Evolutionary conservation across 1,284 basidiomycete species (phyloP).

Genomic region (Ceratobasidium sp.): DNA sequence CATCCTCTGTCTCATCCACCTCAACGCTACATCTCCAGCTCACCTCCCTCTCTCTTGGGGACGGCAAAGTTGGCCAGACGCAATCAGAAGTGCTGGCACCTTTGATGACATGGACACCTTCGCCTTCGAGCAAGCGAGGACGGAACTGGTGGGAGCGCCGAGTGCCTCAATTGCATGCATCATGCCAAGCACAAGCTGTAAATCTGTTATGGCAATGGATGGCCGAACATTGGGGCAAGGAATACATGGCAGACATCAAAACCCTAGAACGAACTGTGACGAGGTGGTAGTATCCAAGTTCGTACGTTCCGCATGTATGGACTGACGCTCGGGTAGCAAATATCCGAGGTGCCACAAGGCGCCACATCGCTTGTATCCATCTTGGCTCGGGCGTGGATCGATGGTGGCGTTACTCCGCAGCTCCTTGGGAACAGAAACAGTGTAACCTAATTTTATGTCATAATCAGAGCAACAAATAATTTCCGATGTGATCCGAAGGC

Average conservation of each 20-base stretch:
- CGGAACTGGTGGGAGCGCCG: slow-evolving; percentile 23
- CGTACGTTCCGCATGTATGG: neutral
- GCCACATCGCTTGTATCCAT: neutral
- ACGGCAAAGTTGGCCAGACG: neutral
- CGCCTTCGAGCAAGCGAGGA: slow-evolving; percentile 24
- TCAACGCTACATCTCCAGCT: neutral
- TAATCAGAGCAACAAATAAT: no score
- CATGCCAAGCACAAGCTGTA: slow-evolving; percentile 5
- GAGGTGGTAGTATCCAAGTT: neutral
- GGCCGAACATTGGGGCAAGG: slow-evolving; percentile 16
- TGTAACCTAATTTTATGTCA: no score
- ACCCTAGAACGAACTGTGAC: slow-evolving; percentile 9
- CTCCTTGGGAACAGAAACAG: neutral
- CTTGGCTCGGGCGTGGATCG: neutral
- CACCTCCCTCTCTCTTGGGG: neutral
- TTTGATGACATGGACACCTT: slow-evolving; percentile 8
- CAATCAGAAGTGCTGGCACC: neutral
- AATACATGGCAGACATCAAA: neutral
- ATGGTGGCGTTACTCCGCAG: neutral
- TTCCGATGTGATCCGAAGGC: no score
- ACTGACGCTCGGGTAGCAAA: neutral
- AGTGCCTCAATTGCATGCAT: neutral
- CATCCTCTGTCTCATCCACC: neutral
- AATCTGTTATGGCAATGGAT: slow-evolving; percentile 25
- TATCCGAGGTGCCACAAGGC: neutral